phyloP scores from a whole-genome alignment of 768 basidiomycete genomes.

The Lactarius sp. region DNA sequence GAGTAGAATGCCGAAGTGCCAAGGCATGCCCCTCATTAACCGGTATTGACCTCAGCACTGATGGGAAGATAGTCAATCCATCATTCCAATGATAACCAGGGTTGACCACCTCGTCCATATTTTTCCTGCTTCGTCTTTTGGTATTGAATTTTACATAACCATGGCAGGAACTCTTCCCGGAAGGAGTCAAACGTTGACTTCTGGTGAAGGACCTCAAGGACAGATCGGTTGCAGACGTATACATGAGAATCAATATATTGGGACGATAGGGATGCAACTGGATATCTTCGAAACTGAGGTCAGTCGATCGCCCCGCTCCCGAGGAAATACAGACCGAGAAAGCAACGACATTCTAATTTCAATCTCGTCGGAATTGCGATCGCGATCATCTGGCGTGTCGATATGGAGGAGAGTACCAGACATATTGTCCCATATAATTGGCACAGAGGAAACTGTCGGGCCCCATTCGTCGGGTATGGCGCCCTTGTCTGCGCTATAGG shows the following conservation, averaged over 20 bases:
- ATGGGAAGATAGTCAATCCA: neutral
- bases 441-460: conserved; percentile 36
- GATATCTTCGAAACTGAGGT: conserved; percentile 47
- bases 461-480: conserved; percentile 65
- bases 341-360: conserved; percentile 73
- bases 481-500: conserved; percentile 48
- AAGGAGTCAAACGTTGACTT: conserved; percentile 76
- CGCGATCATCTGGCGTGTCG: conserved; percentile 63
- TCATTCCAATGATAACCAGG: neutral
- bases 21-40: conserved; percentile 44
- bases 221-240: conserved; percentile 74
- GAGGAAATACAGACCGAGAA: conserved; percentile 46
- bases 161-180: conserved; percentile 86
- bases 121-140: conserved; percentile 53
- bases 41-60: conserved; percentile 45
- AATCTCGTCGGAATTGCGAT: conserved; percentile 65
- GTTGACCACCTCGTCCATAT: conserved; percentile 49
- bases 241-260: conserved; percentile 82
- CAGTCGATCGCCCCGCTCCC: conserved; percentile 2
- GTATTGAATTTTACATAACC: conserved; percentile 86
- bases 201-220: conserved; percentile 66
- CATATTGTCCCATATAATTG: conserved; percentile 65
- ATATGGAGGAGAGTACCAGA: conserved; percentile 66
- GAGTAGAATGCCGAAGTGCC: conserved; percentile 58
- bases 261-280: conserved; percentile 62